A percentile compares a stretch with the other conserved stretches of the same genome.
Evolutionary conservation across 208 protist genomes (phyloP).

Genomic region (Leishmania tropica): DNA sequence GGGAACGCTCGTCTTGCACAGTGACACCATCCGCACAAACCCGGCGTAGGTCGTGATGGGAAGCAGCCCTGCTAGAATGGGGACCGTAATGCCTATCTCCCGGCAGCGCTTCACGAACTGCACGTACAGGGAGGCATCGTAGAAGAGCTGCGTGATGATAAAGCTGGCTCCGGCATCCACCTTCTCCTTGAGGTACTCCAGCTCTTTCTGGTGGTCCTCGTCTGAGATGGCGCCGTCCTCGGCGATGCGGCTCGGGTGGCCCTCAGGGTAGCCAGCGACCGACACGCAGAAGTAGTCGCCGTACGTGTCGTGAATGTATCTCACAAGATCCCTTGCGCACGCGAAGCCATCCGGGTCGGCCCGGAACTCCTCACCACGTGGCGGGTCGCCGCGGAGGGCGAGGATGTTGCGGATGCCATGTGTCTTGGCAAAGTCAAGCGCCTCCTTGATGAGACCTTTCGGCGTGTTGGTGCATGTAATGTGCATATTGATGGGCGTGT

Average conservation of each 20-base stretch:
- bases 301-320: slow-evolving; percentile 91
- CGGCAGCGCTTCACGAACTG: slow-evolving; percentile 90
- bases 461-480: slow-evolving; percentile 96
- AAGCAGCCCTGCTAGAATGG: slow-evolving; percentile 95
- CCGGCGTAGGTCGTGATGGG: slow-evolving; percentile 85
- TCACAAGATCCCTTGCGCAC: slow-evolving; percentile 95
- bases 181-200: slow-evolving; percentile 95
- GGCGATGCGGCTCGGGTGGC: slow-evolving; percentile 73
- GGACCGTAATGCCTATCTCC: slow-evolving; percentile 89
- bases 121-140: slow-evolving; percentile 92
- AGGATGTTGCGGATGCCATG: slow-evolving; percentile 96
- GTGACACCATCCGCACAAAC: slow-evolving; percentile 66
- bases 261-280: slow-evolving; percentile 94
- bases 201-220: slow-evolving; percentile 73
- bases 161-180: slow-evolving; percentile 96
- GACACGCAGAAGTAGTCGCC: slow-evolving; percentile 96
- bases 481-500: slow-evolving; percentile 84
- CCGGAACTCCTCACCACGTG: slow-evolving; percentile 58
- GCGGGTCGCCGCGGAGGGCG: slow-evolving; percentile 93
- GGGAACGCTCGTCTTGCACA: slow-evolving; percentile 77
- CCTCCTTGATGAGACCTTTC: slow-evolving; percentile 62
- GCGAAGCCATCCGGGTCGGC: slow-evolving; percentile 74
- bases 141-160: slow-evolving; percentile 98
- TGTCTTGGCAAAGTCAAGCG: slow-evolving; percentile 79
- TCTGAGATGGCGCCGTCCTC: slow-evolving; percentile 58